Evolutionary conservation across 805 yeast genomes (phyloP), one percentile per base, ranked within the genome.

Genomic region (Yamadazyma laniorum): DNA sequence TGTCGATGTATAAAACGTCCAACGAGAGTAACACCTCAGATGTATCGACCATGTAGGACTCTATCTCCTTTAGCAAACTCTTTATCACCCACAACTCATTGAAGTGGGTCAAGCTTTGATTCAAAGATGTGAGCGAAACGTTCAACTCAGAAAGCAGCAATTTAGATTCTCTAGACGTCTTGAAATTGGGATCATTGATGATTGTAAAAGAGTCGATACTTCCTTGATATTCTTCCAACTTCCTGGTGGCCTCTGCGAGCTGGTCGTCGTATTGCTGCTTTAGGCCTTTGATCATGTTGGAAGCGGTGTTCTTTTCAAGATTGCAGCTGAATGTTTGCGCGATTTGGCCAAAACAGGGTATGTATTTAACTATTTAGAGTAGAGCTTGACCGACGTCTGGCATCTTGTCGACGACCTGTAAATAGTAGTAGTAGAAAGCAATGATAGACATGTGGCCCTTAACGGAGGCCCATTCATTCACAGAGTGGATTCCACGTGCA

Each of bases 361-460:
- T n/a, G n/a, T n/a, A n/a, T n/a, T n/a, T n/a, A n/a, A n/a, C n/a
- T n/a, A n/a, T n/a, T n/a, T n/a, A n/a, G n/a, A n/a, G n/a, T n/a
- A n/a, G n/a, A n/a, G n/a, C n/a, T n/a, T n/a, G n/a, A n/a, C n/a
- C n/a, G n/a, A n/a, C n/a, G 23, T 30, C 39, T 14, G n/a, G 29
- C 6, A 29, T 23, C n/a, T 35, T 27, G 27, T 58, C 66, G 0
- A 52, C 51, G 6, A 54, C 51, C 41, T 61, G 69, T 14, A 63
- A 39, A 44, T 63, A 67, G 45, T 65, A 61, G 47, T 65, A 65
- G 49, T 61, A 67, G 46, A 65, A 67, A 1, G 70, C 67, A 29
- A 65, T 50, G 3, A 59, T 44, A n/a, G 52, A 50, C 36, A 63
- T 55, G 42, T 65, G 71, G 25, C 56, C 49, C 26, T 64, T 63